Evolutionary conservation across 768 basidiomycete genomes (phyloP), one percentile per base, ranked within the genome.

Genomic region (Podaxis rugospora): DNA sequence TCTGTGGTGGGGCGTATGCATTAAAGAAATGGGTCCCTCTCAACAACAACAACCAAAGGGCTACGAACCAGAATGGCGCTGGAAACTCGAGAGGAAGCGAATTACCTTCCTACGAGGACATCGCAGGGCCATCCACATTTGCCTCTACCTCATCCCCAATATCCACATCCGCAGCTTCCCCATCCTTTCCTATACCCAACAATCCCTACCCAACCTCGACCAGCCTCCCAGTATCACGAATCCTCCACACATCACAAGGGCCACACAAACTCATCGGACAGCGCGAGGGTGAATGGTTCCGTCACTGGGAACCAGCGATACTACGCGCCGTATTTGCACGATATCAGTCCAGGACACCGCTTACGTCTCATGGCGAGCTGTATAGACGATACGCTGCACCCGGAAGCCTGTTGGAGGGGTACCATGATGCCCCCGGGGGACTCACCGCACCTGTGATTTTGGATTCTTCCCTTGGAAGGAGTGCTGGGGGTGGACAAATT

Each of bases 241-340:
- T 73, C 53, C 66, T 75, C 61, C 71, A 64, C 65, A 75, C 73
- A 36, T 65, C 66, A 9, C 65, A 62, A 59, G 81, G 76, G 51
- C 71, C 70, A 51, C 75, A 74, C 63, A 73, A 75, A 66, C 64
- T 84, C 7, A 67, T 84, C 1, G 92, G 92, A 4, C 67, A 84
- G 59, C 78, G 78, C 62, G 93, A 93, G 71, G 88, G 85, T 6
- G 83, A 88, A 63, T 95, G 92, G 92, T 89, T 92, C 70, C 81
- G 79, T 69, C 76, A 76, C 56, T 93, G 92, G 90, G 89, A 93
- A 67, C 77, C 76, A 25, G 77, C 84, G 0, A 90, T 95, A 57
- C 76, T 75, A 46, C 78, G 82, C 23, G 84, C 84, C 0, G 89
- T 92, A 1, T 63, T 74, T 4, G 71, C 69, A 55, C 74, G 76